A percentile compares a stretch with the other conserved stretches of the same genome.
Evolutionary conservation across 192 early-diverging fungal species (phyloP).

Genomic region (Gonapodya sp.): DNA sequence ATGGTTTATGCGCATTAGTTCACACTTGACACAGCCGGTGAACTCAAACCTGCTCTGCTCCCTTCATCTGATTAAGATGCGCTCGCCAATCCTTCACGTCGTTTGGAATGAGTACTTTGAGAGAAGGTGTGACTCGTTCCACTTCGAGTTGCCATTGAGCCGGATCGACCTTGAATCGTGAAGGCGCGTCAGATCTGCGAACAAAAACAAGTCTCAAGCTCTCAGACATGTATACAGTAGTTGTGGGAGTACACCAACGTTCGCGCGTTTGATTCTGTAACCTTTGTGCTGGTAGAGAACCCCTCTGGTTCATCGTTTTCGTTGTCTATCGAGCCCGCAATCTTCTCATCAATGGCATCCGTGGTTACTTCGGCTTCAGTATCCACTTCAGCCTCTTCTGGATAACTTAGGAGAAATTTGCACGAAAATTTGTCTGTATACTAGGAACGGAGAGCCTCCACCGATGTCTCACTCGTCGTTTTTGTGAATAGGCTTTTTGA

Average conservation of each 20-base stretch:
- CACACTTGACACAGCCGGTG: not conserved
- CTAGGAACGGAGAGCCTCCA: not conserved
- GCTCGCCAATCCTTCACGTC: slow-evolving; percentile 55
- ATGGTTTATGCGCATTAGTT: slow-evolving; percentile 14
- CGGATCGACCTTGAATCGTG: slow-evolving; percentile 33
- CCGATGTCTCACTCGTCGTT: slow-evolving; percentile 37
- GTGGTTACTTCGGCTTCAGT: slow-evolving; percentile 47
- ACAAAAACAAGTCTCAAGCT: not conserved
- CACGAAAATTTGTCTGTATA: slow-evolving; percentile 5
- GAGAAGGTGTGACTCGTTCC: slow-evolving; percentile 41
- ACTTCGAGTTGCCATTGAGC: slow-evolving; percentile 45
- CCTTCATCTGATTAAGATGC: slow-evolving; percentile 43
- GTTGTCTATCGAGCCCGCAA: slow-evolving; percentile 32
- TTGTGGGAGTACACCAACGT: not conserved
- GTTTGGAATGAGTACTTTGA: slow-evolving; percentile 41
- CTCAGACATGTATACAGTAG: no score
- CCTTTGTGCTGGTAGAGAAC: no score
- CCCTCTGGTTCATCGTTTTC: slow-evolving; percentile 25
- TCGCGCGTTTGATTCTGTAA: not conserved
- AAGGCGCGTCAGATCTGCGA: not conserved
- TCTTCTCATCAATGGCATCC: slow-evolving; percentile 38
- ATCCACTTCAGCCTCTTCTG: slow-evolving; percentile 55
- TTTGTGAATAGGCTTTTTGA: slow-evolving; percentile 39
- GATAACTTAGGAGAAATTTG: slow-evolving; percentile 27
- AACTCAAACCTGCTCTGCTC: slow-evolving; percentile 28